Evolutionary conservation across 768 basidiomycete species (phyloP).

Genomic region (Candolleomyces aberdarensis): DNA sequence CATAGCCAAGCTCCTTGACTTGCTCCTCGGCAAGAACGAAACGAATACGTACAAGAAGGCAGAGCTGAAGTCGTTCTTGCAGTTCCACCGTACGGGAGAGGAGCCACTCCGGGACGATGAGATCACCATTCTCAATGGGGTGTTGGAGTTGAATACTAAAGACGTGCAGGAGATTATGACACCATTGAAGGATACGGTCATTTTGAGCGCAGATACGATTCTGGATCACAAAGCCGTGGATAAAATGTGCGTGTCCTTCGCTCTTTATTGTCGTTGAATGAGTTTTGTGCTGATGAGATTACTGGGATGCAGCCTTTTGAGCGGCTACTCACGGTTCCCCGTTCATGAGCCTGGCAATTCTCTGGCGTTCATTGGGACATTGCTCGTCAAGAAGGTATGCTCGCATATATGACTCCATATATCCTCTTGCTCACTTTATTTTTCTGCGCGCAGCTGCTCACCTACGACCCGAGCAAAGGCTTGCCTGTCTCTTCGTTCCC

Average conservation of each 20-base stretch:
- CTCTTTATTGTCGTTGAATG: slow-evolving; percentile 7
- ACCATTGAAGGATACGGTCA: slow-evolving; percentile 80
- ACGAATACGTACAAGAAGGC: slow-evolving; percentile 80
- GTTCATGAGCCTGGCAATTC: slow-evolving; percentile 73
- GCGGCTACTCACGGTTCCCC: slow-evolving; percentile 91
- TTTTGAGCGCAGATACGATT: slow-evolving; percentile 72
- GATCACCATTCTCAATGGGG: slow-evolving; percentile 77
- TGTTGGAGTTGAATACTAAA: slow-evolving; percentile 74
- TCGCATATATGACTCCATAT: neutral
- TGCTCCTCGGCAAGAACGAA: slow-evolving; percentile 72
- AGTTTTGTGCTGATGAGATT: neutral
- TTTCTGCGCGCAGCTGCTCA: slow-evolving; percentile 56
- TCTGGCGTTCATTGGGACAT: slow-evolving; percentile 71
- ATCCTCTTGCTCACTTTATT: slow-evolving; percentile 3
- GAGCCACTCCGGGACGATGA: slow-evolving; percentile 81
- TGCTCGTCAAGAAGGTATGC: slow-evolving; percentile 76
- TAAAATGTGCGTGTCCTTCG: slow-evolving; percentile 44
- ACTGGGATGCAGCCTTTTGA: slow-evolving; percentile 47
- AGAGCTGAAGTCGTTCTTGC: slow-evolving; percentile 73
- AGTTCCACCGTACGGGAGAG: slow-evolving; percentile 74
- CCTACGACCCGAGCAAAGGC: slow-evolving; percentile 79
- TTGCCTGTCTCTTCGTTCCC: slow-evolving; percentile 73
- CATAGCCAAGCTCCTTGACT: slow-evolving; percentile 79
- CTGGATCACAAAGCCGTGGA: slow-evolving; percentile 81
- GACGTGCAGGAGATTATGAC: slow-evolving; percentile 82